Base-by-base conservation (phyloP, 1,139 yeast genomes). In the Groenewaldozyma sp. region DNA sequence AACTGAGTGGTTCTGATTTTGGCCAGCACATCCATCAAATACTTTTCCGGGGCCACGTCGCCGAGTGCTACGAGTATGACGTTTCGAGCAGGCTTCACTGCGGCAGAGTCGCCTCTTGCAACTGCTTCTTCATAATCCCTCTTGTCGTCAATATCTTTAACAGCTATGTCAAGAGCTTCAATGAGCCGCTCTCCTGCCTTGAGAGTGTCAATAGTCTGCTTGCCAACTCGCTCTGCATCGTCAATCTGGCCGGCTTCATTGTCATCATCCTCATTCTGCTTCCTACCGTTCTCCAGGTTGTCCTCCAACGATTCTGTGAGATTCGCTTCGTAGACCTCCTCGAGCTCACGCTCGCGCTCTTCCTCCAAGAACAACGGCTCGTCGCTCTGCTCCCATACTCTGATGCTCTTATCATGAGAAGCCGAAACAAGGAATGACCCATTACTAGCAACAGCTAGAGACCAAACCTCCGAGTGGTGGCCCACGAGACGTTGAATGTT, bases 351-450 rank as follows among this genome's bases (percentile, higher is more conserved):
- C 57, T 93, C 99, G 44, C 91, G 73, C 64, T 91, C 98, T 69
- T 91, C 99, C 59, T 91, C 96, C 45, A 93, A 64, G 61, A 91
- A 91, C 19, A 91, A 88, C 52, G 91, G 93, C 58, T 91, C 98
- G 44, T 82, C 93, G 3, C 94, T 83, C 56, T 86, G 88, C 47
- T 73, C 74, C 98, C 98, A 91, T 18, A 87, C 63, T 57, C 98
- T 71, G 39, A 91, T 77, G 51, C 95, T 81, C 58, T 84, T 94
- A 59, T 91, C 99, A 59, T 91, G 98, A 6, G 96, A 80, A 1
- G 91, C 81, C n/a, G 94, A 74, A 3, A 84, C 79, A 52, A 87
- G 74, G 51, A 78, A 77, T 31, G 72, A 66, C 5, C 95, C 95
- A 49, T 76, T 78, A 28, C 65, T 64, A 45, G 94, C 78, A 18